These are phyloP conservation scores for Przewalskia tangutica DNA, from an alignment of 257 asterid species.

Conservation along the genomic window DNA sequence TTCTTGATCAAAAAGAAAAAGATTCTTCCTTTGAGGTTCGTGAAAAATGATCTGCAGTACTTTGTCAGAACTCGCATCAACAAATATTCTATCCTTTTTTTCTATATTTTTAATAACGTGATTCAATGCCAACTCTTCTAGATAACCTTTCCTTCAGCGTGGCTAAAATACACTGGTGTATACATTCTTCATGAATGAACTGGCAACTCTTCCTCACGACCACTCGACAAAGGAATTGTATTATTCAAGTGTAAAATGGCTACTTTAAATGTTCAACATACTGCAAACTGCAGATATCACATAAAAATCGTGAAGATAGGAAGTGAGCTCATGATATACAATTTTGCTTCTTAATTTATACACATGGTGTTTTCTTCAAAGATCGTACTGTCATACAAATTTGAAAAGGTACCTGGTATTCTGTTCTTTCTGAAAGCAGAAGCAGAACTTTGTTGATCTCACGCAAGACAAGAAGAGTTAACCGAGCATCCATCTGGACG, in stretches of 20 bases:
- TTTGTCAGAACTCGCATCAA: background rate
- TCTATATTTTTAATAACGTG: background rate
- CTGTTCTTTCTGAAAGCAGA: slow-evolving; percentile 80
- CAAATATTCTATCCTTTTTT: background rate
- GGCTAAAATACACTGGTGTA: background rate
- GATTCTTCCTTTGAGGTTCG: background rate
- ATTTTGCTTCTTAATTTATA: background rate
- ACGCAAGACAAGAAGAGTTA: slow-evolving; percentile 81
- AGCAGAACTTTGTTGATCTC: slow-evolving; percentile 74
- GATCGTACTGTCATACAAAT: background rate
- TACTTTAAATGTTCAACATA: background rate
- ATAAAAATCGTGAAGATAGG: background rate
- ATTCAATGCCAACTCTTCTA: background rate
- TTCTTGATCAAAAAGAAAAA: background rate
- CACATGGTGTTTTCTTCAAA: background rate
- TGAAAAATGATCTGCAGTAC: background rate
- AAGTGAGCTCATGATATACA: background rate
- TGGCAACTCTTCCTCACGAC: background rate
- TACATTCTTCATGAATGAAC: background rate
- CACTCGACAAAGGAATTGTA: background rate
- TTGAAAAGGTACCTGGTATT: slow-evolving; percentile 49
- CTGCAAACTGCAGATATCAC: background rate
- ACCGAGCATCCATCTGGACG: slow-evolving; percentile 75
- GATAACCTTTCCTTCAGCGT: background rate
- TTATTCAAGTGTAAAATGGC: background rate